Conservation (phyloP, 2,329 filamentous ascomycete species). For the Fusarium humuli region DNA sequence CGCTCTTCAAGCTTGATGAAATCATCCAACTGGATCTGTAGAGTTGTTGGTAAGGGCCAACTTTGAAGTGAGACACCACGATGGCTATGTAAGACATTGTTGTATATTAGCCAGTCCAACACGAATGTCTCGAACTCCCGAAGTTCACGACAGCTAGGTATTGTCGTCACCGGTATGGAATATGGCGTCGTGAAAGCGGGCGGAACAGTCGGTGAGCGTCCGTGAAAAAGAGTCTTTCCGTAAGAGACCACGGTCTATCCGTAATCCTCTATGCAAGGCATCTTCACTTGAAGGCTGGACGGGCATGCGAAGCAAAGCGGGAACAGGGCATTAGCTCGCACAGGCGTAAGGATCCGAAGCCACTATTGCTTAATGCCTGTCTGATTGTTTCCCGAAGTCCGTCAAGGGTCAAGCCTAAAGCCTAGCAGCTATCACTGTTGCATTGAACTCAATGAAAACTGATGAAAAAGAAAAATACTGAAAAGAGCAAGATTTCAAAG, state of each 20-base stretch:
- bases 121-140: slow-evolving; percentile 28
- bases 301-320: slow-evolving; percentile 44
- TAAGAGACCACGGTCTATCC: slow-evolving; percentile 26
- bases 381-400: slow-evolving; percentile 24
- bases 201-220: slow-evolving; percentile 47
- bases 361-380: slow-evolving; percentile 35
- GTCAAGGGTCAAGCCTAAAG: slow-evolving; percentile 23
- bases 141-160: slow-evolving; percentile 25
- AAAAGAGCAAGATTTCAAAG: slow-evolving; percentile 15
- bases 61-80: slow-evolving; percentile 32
- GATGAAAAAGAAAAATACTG: slow-evolving; percentile 9
- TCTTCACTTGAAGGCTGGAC: slow-evolving; percentile 37
- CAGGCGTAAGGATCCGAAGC: slow-evolving; percentile 33
- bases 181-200: slow-evolving; percentile 23
- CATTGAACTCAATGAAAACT: slow-evolving; percentile 1
- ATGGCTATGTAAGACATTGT: slow-evolving; percentile 38
- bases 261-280: slow-evolving; percentile 41
- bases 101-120: slow-evolving; percentile 10
- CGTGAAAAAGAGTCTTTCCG: slow-evolving; percentile 29
- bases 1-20: slow-evolving; percentile 11
- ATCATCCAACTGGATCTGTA: slow-evolving; percentile 19
- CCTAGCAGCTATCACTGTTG: slow-evolving; percentile 26
- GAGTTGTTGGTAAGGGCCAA: slow-evolving; percentile 3
- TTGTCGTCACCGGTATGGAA: slow-evolving; percentile 27
- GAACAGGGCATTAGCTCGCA: slow-evolving; percentile 45